Evolutionary conservation across 805 yeast species (phyloP), one percentile per base, ranked within the genome.

Genomic region (Kuraishia piskuri): DNA sequence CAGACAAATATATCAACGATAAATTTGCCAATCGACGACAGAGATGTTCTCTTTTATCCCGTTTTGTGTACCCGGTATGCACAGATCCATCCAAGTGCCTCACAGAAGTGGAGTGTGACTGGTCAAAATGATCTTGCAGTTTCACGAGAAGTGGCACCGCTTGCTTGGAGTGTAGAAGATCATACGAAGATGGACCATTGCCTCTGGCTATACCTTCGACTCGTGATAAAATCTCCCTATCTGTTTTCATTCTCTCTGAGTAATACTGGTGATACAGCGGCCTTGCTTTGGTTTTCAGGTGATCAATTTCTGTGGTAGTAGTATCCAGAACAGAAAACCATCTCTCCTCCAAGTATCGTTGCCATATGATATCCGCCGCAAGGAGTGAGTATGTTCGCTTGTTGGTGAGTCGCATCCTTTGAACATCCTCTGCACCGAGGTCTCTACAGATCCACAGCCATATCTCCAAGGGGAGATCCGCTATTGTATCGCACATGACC

Each of bases 391-490:
- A 22, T 45, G 17, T 9, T 22, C 24, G 22, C 21, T 22, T 45
- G 48, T 26, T 49, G 2, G 46, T 21, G 37, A 19, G 22, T 36
- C 22, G 24, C 2, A 37, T 19, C 44, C 22, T 49, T 8, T 19
- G 20, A 14, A 49, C 19, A 49, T 49, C 51, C 10, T 26, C 23
- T 20, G 45, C 45, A n/a, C 19, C 20, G n/a, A 49, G 21, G 20
- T 21, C 22, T 26, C 25, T 31, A 21, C 51, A 20, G 44, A 49
- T 49, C 24, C 23, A 36, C 21, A 37, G 20, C 51, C 51, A 49
- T 36, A 36, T 36, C 22, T 49, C 51, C 44, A 49, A 22, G 19
- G 51, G 51, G 44, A 49, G 51, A 21, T 49, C 44, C 22, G 44
- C 31, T 47, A 22, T 23, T 10, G 26, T 26, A 22, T 12, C 12